These are phyloP conservation scores for Mucor plumbeus DNA, from an alignment of 371 early-diverging fungal genomes.

Conservation along the genomic window DNA sequence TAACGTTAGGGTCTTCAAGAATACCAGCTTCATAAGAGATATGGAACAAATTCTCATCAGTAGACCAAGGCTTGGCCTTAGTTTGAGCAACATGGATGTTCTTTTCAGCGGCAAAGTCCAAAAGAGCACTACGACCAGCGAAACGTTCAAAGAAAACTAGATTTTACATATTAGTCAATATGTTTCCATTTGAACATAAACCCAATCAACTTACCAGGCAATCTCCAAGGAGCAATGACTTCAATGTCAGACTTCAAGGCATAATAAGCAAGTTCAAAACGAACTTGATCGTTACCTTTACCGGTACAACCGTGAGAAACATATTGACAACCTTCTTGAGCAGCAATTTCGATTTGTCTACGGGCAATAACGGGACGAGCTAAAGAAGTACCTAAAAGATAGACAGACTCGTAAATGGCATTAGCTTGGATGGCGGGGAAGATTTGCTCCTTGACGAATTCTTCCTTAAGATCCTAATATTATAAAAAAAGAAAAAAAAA, in stretches of 20 bases:
- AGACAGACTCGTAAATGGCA: constrained; percentile 93
- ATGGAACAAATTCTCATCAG: constrained; percentile 99
- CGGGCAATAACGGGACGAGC: constrained; percentile 97
- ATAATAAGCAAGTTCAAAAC: constrained; percentile 97
- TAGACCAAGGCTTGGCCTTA: constrained; percentile 96
- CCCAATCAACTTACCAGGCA: constrained; percentile 71
- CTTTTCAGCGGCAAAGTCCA: constrained; percentile 92
- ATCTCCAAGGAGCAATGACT: constrained; percentile 96
- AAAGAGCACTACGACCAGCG: constrained; percentile 90
- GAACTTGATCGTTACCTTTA: constrained; percentile 99
- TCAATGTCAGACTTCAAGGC: constrained; percentile 91
- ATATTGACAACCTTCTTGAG: constrained; percentile 87
- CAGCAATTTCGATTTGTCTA: constrained; percentile 90
- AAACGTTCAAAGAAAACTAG: constrained; percentile 92
- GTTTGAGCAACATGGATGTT: constrained; percentile 95
- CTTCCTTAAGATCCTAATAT: constrained; percentile 82
- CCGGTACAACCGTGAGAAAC: constrained; percentile 99
- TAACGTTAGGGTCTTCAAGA: constrained; percentile 91
- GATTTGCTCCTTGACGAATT: constrained; percentile 92
- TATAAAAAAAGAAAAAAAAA: too few species aligned
- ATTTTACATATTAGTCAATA: neutral
- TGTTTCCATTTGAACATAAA: neutral
- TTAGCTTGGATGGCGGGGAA: constrained; percentile 95
- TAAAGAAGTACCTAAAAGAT: constrained; percentile 95
- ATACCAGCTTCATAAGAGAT: constrained; percentile 98